phyloP scores from a whole-genome alignment of 108 stramenopile genomes.

The Conticribra guillardii region DNA sequence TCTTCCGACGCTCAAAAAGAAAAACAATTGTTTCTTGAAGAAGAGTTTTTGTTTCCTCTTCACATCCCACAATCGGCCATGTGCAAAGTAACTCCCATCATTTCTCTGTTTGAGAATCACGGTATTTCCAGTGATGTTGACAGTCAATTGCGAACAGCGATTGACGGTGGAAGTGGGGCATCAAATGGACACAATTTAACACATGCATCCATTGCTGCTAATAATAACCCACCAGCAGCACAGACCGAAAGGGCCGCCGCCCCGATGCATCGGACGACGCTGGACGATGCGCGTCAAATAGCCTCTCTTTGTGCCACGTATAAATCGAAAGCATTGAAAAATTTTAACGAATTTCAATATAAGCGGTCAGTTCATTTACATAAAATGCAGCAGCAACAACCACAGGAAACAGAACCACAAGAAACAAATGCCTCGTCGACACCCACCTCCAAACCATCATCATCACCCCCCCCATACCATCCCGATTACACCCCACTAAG shows the following conservation, averaged over 20 bases:
- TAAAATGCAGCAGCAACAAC: neutral
- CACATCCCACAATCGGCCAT: conserved; percentile 21
- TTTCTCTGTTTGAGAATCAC: conserved; percentile 10
- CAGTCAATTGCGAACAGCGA: neutral
- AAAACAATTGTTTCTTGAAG: conserved; percentile 1
- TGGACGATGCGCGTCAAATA: conserved; percentile 22
- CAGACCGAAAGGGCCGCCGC: neutral
- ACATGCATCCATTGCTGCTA: neutral
- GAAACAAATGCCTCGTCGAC: neutral
- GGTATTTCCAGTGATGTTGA: neutral
- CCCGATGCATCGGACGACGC: neutral
- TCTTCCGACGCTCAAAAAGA: neutral
- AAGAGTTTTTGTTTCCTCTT: conserved; percentile 29
- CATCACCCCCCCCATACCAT: conserved; percentile 18
- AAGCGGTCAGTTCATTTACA: neutral
- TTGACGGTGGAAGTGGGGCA: neutral
- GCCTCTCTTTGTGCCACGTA: conserved; percentile 25
- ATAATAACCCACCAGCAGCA: neutral
- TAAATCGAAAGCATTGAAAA: conserved; percentile 10
- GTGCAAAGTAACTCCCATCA: conserved; percentile 9
- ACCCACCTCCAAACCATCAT: no score
- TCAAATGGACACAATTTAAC: neutral
- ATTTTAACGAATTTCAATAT: conserved; percentile 19
- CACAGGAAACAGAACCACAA: neutral
- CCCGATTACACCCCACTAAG: conserved; percentile 31